Base-by-base conservation (phyloP, 73 alveolate species). In the Symbiodinium natans region DNA sequence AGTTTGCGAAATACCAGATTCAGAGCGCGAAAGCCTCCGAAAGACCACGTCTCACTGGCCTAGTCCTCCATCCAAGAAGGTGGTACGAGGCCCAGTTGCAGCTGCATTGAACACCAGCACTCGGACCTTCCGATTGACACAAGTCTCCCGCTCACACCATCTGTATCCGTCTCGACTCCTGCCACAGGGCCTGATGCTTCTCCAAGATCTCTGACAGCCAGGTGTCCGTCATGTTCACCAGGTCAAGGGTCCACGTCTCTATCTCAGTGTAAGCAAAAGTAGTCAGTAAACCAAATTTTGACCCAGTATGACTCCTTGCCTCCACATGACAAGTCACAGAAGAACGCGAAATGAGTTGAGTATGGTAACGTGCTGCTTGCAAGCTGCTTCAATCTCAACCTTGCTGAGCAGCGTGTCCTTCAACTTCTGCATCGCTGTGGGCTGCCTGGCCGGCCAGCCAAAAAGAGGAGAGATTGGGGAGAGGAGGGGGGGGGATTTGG, bases 101-200 rank as follows among this genome's bases (percentile, higher is more conserved):
- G 93, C 93, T 3, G 93, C 93, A 39, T 85, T 85, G 38, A 43
- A 46, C 38, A 85, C 71, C 82, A 85, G 40, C 27, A 85, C 29
- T 8, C 93, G 93, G 38, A 85, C 93, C 93, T 85, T 15, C 15
- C 42, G 21, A 33, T 31, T 17, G 41, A 39, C 59, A 13, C 21
- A 46, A 13, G 59, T 46, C 59, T 46, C 21, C 13, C 59, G 21
- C 13, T 46, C 21, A 46, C 59, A 13, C 59, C n/a, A n/a, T n/a
- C n/a, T n/a, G n/a, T n/a, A n/a, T 46, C 21, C 59, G 59, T 9
- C 6, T 6, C 59, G 13, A 13, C 13, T 9, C 59, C 13, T 6
- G 13, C 21, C 59, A 46, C 6, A 13, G 31, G 48, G 48, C 93
- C 56, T 46, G 54, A 9, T 63, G 48, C 15, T 25, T n/a, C 25